Conservation (phyloP, 768 basidiomycete genomes). For the Tubosaeta sp. region DNA sequence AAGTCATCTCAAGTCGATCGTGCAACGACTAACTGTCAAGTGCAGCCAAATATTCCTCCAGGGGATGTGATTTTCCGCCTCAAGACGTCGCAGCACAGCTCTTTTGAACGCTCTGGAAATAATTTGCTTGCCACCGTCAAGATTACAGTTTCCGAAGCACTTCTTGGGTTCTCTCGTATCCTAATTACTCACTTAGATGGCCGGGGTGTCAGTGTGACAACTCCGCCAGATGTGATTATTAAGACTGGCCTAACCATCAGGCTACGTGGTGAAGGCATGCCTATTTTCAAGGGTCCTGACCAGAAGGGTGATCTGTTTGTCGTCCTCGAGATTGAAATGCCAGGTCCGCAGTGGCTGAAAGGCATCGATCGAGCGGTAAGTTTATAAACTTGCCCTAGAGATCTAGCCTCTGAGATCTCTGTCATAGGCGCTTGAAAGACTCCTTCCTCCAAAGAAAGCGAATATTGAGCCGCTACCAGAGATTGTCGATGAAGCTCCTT, state of each 20-base stretch:
- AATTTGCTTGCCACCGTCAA: constrained; percentile 77
- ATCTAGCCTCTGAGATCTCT: constrained; percentile 4
- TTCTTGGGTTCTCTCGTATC: constrained; percentile 92
- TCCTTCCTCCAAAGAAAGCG: constrained; percentile 74
- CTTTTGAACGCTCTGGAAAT: constrained; percentile 79
- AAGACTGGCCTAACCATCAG: constrained; percentile 70
- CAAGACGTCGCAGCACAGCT: constrained; percentile 60
- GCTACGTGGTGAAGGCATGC: constrained; percentile 88
- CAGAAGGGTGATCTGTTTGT: constrained; percentile 80
- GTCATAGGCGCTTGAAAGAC: constrained; percentile 53
- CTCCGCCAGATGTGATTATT: constrained; percentile 72
- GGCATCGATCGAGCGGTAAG: constrained; percentile 57
- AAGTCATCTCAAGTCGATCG: constrained; percentile 8
- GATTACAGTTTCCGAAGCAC: constrained; percentile 89
- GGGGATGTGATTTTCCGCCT: constrained; percentile 91
- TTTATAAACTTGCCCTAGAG: neutral
- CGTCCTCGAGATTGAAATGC: constrained; percentile 86
- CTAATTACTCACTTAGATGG: constrained; percentile 91
- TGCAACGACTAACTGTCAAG: constrained; percentile 5
- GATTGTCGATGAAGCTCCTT: constrained; percentile 64
- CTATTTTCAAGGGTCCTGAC: constrained; percentile 59
- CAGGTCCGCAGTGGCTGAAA: constrained; percentile 69
- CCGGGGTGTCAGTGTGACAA: constrained; percentile 76
- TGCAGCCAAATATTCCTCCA: constrained; percentile 79
- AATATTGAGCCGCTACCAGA: constrained; percentile 71